Evolutionary conservation across 2,329 filamentous ascomycete species (phyloP).

Genomic region (Nemania serpens): DNA sequence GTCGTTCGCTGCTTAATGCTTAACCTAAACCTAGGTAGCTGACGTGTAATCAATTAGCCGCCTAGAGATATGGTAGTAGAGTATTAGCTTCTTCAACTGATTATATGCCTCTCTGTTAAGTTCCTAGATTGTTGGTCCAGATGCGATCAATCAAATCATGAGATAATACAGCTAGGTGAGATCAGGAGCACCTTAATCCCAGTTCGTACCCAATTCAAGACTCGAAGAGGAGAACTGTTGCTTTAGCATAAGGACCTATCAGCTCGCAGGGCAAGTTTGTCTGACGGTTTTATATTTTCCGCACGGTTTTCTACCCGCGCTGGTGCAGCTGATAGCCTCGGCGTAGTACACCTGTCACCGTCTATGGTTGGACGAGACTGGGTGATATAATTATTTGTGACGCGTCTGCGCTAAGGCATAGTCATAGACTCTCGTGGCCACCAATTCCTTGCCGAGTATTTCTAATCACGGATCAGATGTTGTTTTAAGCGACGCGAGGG

Average conservation of each 20-base stretch:
- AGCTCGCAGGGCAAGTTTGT: too few species aligned
- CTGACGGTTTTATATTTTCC: not conserved
- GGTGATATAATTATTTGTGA: not conserved
- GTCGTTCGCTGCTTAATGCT: too few species aligned
- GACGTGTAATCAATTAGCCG: too few species aligned
- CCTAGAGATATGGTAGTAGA: too few species aligned
- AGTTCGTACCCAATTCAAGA: not conserved
- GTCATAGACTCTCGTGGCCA: not conserved
- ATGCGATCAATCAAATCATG: too few species aligned
- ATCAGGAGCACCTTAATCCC: not conserved
- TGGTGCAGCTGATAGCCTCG: not conserved
- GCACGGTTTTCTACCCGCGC: not conserved
- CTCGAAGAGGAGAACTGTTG: not conserved
- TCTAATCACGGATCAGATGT: not conserved
- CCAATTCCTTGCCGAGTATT: not conserved
- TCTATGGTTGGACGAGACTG: conserved; percentile 3
- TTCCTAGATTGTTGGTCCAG: too few species aligned
- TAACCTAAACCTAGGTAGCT: too few species aligned
- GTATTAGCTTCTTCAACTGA: too few species aligned
- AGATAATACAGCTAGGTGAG: not conserved
- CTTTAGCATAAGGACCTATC: not conserved
- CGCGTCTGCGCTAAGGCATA: too few species aligned
- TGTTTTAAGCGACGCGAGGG: not conserved
- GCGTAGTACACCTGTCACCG: not conserved
- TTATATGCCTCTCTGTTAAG: too few species aligned